Evolutionary conservation across 345 rosid species (phyloP).

Genomic region (Atalantia buxifolia): DNA sequence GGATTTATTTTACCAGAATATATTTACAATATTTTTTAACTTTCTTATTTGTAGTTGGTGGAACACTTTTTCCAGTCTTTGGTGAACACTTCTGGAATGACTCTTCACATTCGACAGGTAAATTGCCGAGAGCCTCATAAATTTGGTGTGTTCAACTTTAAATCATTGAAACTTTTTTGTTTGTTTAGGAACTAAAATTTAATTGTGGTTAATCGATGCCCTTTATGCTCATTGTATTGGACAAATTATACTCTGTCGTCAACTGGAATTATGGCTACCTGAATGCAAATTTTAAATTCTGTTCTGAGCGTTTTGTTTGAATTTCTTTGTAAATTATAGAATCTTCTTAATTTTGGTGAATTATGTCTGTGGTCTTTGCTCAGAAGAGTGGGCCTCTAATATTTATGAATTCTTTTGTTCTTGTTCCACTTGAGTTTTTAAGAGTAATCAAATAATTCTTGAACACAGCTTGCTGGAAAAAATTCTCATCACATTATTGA

Average conservation of each 20-base stretch:
- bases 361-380: background rate
- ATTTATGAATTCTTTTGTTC: background rate
- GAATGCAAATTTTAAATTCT: background rate
- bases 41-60: constrained; percentile 58
- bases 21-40: background rate
- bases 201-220: background rate
- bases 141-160: background rate
- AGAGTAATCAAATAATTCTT: constrained; percentile 5
- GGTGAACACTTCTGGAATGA: constrained; percentile 93
- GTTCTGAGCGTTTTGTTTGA: background rate
- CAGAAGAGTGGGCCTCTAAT: background rate
- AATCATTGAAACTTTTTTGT: background rate
- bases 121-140: background rate
- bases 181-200: background rate
- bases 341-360: background rate
- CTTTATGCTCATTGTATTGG: background rate
- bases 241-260: background rate
- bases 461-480: constrained; percentile 74
- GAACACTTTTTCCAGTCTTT: constrained; percentile 94
- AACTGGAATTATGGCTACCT: background rate
- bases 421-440: background rate
- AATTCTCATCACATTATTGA: constrained; percentile 93
- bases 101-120: constrained; percentile 95
- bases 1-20: background rate
- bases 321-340: background rate